Base-by-base conservation (phyloP, 2,329 filamentous ascomycete species). In the Penicillium sp. region DNA sequence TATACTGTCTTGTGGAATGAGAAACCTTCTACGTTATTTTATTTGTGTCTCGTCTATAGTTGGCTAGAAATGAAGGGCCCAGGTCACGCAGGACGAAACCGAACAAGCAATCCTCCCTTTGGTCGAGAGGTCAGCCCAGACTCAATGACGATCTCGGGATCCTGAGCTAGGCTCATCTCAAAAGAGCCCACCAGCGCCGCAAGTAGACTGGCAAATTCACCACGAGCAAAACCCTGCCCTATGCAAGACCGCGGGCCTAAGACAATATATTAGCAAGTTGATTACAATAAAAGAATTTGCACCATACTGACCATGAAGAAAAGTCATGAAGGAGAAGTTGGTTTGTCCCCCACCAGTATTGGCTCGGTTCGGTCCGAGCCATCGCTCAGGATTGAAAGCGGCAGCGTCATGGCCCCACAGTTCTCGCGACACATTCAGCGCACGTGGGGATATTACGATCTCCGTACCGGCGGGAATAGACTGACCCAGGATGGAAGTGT, bases 131-230 rank as follows among this genome's bases (percentile, higher is more conserved):
- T 55, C 13, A 55, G 26, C n/a, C 53, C 53, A 3, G 46, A 35
- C 45, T 50, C 53, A 22, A 55, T 49, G 8, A 43, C 11, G 7
- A 55, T 26, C 9, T 54, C 52, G 1, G 33, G 7, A 27, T 16
- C 9, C 10, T 47, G 44, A 21, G 24, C 44, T n/a, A 47, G 24
- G 14, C 3, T 33, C 58, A 86, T 82, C 68, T 83, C 76, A 64
- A 95, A 96, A 39, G 84, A 81, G 1, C 91, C 91, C 3, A 93
- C 82, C 82, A 90, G 86, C 7, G 84, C 82, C 16, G 91, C 91
- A 47, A 96, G 71, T 59, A 97, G 76, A 68, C 89, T 93, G 7
- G 90, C 90, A 75, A 96, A 90, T 79, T 97, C 93, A 1, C 87
- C 86, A 70, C 86, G 88, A 0, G 92, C 89, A 75, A 96, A 96